Conservation (phyloP, 164 flowering plant genomes). For the Annona cherimola region DNA sequence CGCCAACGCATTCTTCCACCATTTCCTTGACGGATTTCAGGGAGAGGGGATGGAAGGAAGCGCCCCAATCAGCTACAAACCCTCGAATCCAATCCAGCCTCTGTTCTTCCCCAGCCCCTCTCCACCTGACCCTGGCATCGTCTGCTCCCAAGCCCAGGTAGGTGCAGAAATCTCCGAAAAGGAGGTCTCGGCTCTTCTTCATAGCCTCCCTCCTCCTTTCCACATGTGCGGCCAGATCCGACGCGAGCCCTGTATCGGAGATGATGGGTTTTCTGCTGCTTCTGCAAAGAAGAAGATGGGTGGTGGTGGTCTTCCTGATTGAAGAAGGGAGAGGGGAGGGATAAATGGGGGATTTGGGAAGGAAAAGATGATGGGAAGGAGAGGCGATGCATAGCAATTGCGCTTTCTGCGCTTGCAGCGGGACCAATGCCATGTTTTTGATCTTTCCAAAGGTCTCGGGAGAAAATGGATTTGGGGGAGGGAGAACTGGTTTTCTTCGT, state of each 20-base stretch:
- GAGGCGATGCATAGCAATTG: constrained; percentile 28
- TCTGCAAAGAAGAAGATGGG: constrained; percentile 14
- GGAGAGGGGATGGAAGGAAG: constrained; percentile 69
- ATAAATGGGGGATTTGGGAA: constrained; percentile 15
- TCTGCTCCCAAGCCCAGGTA: constrained; percentile 31
- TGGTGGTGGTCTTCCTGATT: constrained; percentile 7
- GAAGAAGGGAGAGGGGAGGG: not conserved
- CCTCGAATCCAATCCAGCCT: constrained; percentile 43
- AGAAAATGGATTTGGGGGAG: not conserved
- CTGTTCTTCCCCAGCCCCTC: constrained; percentile 49
- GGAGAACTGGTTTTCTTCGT: not conserved
- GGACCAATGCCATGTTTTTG: not conserved
- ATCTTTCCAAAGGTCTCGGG: not conserved
- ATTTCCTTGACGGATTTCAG: constrained; percentile 56
- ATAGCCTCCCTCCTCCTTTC: constrained; percentile 57
- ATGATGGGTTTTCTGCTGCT: constrained; percentile 22
- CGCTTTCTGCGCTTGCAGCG: not conserved
- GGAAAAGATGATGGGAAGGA: constrained; percentile 11
- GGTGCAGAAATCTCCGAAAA: constrained; percentile 49
- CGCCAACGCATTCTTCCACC: constrained; percentile 58
- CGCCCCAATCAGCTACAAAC: constrained; percentile 68
- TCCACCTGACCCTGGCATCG: constrained; percentile 53
- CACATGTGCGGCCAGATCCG: constrained; percentile 37
- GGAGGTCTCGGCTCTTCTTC: constrained; percentile 55
- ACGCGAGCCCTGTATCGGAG: constrained; percentile 44